phyloP scores from a whole-genome alignment of 2,329 filamentous ascomycete species.

The Sarocladium kiliense region DNA sequence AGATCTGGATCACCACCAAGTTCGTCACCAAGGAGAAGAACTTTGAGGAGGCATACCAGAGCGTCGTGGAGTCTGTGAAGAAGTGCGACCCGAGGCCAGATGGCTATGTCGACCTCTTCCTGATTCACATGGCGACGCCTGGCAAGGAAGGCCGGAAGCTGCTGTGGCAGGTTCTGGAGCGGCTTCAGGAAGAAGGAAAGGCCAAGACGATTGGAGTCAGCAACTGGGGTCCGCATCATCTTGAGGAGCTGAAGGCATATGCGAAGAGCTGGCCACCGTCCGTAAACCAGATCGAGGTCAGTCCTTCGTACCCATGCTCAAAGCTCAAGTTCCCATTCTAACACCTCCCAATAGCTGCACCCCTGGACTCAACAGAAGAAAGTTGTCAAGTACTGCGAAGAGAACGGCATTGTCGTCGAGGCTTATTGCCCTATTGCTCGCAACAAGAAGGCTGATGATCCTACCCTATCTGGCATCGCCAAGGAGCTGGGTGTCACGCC shows the following conservation, averaged over 20 bases:
- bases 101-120: slow-evolving; percentile 66
- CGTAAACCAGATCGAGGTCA: slow-evolving; percentile 69
- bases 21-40: slow-evolving; percentile 35
- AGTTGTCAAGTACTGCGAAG: slow-evolving; percentile 57
- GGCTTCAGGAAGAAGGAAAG: slow-evolving; percentile 52
- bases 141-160: slow-evolving; percentile 44
- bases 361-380: slow-evolving; percentile 59
- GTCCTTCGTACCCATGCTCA: slow-evolving; percentile 15
- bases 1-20: slow-evolving; percentile 55
- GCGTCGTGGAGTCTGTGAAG: slow-evolving; percentile 55
- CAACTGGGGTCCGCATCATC: slow-evolving; percentile 63
- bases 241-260: slow-evolving; percentile 63
- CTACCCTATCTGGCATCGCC: slow-evolving; percentile 49
- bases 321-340: background rate
- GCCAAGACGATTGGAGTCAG: slow-evolving; percentile 65
- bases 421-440: slow-evolving; percentile 34
- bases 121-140: slow-evolving; percentile 61
- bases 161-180: slow-evolving; percentile 64
- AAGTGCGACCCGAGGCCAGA: slow-evolving; percentile 48
- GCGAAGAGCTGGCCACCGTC: slow-evolving; percentile 65
- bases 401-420: slow-evolving; percentile 61
- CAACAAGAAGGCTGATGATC: slow-evolving; percentile 39
- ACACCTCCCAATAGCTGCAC: slow-evolving; percentile 50
- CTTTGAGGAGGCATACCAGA: slow-evolving; percentile 54
- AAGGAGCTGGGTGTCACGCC: slow-evolving; percentile 55